Conservation (phyloP, 1,284 basidiomycete species). For the Pseudozyma sp. region DNA sequence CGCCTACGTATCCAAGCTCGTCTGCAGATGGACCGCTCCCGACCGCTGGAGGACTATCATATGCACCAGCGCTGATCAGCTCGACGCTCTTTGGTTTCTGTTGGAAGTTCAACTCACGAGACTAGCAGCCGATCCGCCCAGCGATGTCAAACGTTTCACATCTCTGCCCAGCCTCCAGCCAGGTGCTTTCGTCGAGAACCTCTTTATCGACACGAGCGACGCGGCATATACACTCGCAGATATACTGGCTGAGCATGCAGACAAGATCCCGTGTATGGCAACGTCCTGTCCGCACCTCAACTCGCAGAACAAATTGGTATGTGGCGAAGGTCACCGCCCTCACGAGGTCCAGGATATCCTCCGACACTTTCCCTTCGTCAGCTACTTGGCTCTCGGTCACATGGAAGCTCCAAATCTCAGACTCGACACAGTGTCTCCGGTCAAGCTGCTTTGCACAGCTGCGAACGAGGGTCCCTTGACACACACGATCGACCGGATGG, state of each 20-base stretch:
- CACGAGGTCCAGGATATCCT: conserved; percentile 12
- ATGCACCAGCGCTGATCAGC: conserved; percentile 5
- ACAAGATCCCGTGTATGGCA: neutral
- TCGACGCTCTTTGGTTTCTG: conserved; percentile 10
- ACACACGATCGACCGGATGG: neutral
- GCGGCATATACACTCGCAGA: neutral
- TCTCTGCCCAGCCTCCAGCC: conserved; percentile 22
- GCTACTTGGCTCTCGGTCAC: conserved; percentile 23
- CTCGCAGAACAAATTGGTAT: neutral
- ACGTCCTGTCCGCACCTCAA: neutral
- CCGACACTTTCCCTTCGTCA: conserved; percentile 25
- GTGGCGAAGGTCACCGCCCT: neutral
- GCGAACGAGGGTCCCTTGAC: neutral
- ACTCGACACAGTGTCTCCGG: neutral
- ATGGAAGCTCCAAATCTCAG: neutral
- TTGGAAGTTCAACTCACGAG: neutral
- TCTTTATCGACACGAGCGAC: conserved; percentile 43
- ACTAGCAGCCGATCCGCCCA: neutral
- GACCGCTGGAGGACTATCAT: conserved; percentile 52
- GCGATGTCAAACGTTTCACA: conserved; percentile 1
- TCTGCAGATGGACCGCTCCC: conserved; percentile 40
- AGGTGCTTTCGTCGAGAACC: conserved; percentile 25
- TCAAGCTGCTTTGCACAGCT: conserved; percentile 12
- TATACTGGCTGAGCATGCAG: neutral
- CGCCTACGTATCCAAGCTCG: conserved; percentile 47